Percentiles rank a stretch among this genome's conserved stretches.
phyloP scores from a whole-genome alignment of 1,284 basidiomycete species.

The Vanrija sp. region DNA sequence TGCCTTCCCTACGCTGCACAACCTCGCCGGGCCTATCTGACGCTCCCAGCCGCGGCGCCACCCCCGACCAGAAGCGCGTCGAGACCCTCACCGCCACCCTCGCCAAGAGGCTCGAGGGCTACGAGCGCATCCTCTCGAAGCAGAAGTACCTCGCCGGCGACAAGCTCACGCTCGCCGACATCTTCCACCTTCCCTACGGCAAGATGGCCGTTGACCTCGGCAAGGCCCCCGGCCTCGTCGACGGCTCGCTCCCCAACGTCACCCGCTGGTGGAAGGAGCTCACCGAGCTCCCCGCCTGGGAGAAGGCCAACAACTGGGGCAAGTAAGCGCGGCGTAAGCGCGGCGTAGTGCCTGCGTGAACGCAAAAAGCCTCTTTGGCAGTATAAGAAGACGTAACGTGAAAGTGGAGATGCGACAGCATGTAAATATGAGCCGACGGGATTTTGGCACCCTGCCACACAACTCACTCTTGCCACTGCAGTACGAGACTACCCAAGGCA shows the following conservation, averaged over 20 bases:
- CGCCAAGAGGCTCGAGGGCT: conserved; percentile 52
- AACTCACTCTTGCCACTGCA: too few species aligned
- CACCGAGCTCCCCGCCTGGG: conserved; percentile 17
- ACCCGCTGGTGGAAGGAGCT: conserved; percentile 32
- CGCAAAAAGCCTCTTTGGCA: too few species aligned
- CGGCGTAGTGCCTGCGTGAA: too few species aligned
- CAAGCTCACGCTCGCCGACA: conserved; percentile 56
- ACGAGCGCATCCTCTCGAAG: conserved; percentile 56
- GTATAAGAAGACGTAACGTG: too few species aligned
- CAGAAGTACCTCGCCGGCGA: conserved; percentile 57
- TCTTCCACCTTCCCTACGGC: conserved; percentile 57
- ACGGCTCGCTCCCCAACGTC: conserved; percentile 31
- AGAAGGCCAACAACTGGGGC: conserved; percentile 1
- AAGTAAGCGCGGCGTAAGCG: too few species aligned
- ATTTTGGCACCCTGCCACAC: too few species aligned
- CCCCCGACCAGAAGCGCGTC: conserved; percentile 41
- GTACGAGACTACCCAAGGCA: too few species aligned
- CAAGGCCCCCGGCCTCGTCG: conserved; percentile 20
- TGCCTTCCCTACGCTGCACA: neutral
- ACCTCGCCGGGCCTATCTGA: neutral
- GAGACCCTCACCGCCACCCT: conserved; percentile 41
- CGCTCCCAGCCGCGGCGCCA: neutral
- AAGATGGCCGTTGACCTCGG: conserved; percentile 6
- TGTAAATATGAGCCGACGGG: too few species aligned
- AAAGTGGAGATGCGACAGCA: too few species aligned